Base-by-base conservation (phyloP, 2,329 filamentous ascomycete species). In the Penicillium sp. region DNA sequence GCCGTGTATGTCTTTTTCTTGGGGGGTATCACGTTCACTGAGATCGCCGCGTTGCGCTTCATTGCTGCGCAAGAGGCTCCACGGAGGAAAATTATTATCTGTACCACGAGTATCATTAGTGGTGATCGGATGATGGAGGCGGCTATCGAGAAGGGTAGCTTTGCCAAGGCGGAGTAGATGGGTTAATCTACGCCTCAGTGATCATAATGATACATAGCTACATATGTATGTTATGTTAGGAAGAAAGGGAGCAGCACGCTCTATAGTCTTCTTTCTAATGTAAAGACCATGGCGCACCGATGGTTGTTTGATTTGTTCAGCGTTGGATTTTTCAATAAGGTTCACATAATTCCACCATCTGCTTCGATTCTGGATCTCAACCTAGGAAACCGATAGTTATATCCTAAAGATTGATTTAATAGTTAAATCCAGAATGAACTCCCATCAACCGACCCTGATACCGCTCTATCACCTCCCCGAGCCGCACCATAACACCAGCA, bases 1-100 rank as follows among this genome's bases (percentile, higher is more conserved):
- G 93, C 90, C 0, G 89, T 96, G 0, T 90, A 97, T 70, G 88
- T 99, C n/a, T 96, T 97, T 66, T 97, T 97, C 76, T 80, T 99
- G 19, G 94, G 94, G n/a, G 95, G 94, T 2, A 90, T 99, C 55
- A 97, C 92, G 0, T 96, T 95, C 71, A 93, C 94, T 0, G 94
- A 99, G 76, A 93, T 99, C 72, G 92, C 95, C 41, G 94, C 95
- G 21, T 73, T 99, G 71, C 84, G 95, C 54, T 97, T 96, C 72
- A 89, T 99, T 65, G 91, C 90, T 10, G 87, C 87, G 71, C 88
- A 93, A 74, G 88, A 94, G 86, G 84, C 90, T 81, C 88, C 83
- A 50, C 87, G 88, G 66, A 87, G 90, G 73, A 90, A 90, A 70
- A 89, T 99, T 66, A 82, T 99, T 49, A 93, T 99, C 70, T 95